Base-by-base conservation (phyloP, 805 yeast species). In the Zygosaccharomyces rouxii region DNA sequence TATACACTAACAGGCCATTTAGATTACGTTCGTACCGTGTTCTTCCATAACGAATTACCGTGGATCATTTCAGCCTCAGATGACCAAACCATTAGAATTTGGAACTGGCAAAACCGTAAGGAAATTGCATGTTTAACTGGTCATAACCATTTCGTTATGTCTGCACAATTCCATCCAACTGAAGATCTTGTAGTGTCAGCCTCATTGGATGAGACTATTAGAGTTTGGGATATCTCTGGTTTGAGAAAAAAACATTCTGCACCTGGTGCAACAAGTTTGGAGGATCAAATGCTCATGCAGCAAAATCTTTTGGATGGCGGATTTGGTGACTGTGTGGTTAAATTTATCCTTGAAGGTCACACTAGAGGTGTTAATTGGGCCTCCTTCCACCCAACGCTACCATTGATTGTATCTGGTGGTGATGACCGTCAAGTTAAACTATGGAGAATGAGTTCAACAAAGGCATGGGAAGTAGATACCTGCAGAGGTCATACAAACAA, bases 91-190 rank as follows among this genome's bases (percentile, higher is more conserved):
- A 89, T 95, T 56, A 80, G 99, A 67, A 92, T 94, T 56, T 94
- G 99, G 99, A 95, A 94, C 72, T 94, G 99, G 99, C 99, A 95
- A 74, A 90, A 90, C 68, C 83, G 99, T 59, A 92, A 89, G 67
- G 98, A 94, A 62, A 86, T 94, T 63, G 98, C 98, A 7, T 89
- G 97, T 62, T 73, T 94, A 58, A 92, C 99, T 6, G 99, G 99
- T 53, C 99, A 94, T 70, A 90, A 89, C 71, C 99, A 94, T 72
- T 94, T 95, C 70, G 97, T 94, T 48, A 88, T 94, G 94, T 86
- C 95, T 60, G 98, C 99, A 2, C 95, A 88, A 69, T 94, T 94
- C 78, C 99, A 94, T 67, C 97, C 97, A 39, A 74, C 83, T 42
- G 97, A 95, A 59, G 98, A 94, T 69, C 76, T 95, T 61, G 84